Percentiles rank a stretch among this genome's conserved stretches.
phyloP scores from a whole-genome alignment of 345 rosid genomes.

The Ceriops zippeliana region DNA sequence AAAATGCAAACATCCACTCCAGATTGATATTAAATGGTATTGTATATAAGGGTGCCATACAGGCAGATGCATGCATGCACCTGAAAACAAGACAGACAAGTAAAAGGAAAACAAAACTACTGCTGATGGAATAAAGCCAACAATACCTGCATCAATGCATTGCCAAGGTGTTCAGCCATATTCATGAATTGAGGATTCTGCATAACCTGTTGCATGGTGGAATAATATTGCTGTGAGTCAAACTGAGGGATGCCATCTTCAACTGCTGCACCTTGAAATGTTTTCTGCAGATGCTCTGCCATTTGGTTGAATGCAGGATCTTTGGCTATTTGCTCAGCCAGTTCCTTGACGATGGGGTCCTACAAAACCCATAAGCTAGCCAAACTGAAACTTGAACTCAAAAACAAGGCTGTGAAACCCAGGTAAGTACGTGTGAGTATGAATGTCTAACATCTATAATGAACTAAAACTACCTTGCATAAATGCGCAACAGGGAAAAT shows the following conservation, averaged over 20 bases:
- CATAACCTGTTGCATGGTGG: conserved; percentile 97
- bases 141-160: conserved; percentile 77
- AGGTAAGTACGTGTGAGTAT: no score
- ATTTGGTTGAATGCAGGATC: conserved; percentile 90
- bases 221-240: conserved; percentile 66
- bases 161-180: conserved; percentile 96
- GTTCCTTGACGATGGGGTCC: conserved; percentile 92
- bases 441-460: no score
- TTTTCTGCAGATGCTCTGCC: conserved; percentile 94
- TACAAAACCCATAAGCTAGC: conserved; percentile 14
- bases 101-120: not conserved
- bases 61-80: not conserved
- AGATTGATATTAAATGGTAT: not conserved
- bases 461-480: no score
- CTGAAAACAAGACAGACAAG: not conserved
- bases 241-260: conserved; percentile 62
- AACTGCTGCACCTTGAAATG: conserved; percentile 53
- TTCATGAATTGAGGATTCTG: conserved; percentile 91
- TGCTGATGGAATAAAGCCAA: not conserved
- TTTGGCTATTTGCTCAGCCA: conserved; percentile 92
- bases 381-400: not conserved
- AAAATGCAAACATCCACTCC: not conserved
- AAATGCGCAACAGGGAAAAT: no score
- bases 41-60: not conserved
- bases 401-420: not conserved